Percentiles rank a stretch among this genome's conserved stretches.
Conservation (phyloP, 164 flowering plant genomes). For the Akebia trifoliata region DNA sequence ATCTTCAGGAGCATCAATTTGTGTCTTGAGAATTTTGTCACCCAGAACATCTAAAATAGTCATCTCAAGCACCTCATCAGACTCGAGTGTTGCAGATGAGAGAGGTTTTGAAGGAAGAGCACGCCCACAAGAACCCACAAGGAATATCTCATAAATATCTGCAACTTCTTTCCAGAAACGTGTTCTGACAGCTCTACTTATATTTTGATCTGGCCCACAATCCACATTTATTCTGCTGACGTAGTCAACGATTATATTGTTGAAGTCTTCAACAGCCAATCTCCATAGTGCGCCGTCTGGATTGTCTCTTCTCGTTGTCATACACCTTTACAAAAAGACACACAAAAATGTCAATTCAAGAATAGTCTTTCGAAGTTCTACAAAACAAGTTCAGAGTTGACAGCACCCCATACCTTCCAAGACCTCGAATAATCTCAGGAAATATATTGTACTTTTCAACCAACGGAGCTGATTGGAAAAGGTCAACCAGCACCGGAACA, state of each 20-base stretch:
- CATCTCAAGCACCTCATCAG: slow-evolving; percentile 83
- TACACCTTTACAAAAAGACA: slow-evolving; percentile 50
- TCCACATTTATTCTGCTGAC: slow-evolving; percentile 26
- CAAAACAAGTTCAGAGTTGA: background rate
- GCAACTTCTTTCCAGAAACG: slow-evolving; percentile 97
- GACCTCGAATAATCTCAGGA: slow-evolving; percentile 71
- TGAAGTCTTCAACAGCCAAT: slow-evolving; percentile 81
- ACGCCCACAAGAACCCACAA: slow-evolving; percentile 92
- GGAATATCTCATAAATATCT: slow-evolving; percentile 83
- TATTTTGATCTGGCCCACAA: slow-evolving; percentile 28
- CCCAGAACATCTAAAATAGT: slow-evolving; percentile 64
- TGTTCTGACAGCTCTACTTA: slow-evolving; percentile 45
- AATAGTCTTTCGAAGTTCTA: background rate
- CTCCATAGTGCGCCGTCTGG: slow-evolving; percentile 91
- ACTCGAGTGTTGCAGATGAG: slow-evolving; percentile 41
- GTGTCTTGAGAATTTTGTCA: slow-evolving; percentile 62
- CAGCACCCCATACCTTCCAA: slow-evolving; percentile 67
- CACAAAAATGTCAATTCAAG: background rate
- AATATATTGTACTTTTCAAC: slow-evolving; percentile 54
- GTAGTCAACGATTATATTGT: slow-evolving; percentile 60
- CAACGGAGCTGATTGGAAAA: slow-evolving; percentile 60
- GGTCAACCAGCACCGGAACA: slow-evolving; percentile 69
- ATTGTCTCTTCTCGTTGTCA: slow-evolving; percentile 90
- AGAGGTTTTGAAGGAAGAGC: slow-evolving; percentile 67
- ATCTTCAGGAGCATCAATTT: slow-evolving; percentile 66